A percentile compares a stretch with the other conserved stretches of the same genome.
Conservation (phyloP, 2,329 filamentous ascomycete species). For the Aspergillus quadrilineatus region DNA sequence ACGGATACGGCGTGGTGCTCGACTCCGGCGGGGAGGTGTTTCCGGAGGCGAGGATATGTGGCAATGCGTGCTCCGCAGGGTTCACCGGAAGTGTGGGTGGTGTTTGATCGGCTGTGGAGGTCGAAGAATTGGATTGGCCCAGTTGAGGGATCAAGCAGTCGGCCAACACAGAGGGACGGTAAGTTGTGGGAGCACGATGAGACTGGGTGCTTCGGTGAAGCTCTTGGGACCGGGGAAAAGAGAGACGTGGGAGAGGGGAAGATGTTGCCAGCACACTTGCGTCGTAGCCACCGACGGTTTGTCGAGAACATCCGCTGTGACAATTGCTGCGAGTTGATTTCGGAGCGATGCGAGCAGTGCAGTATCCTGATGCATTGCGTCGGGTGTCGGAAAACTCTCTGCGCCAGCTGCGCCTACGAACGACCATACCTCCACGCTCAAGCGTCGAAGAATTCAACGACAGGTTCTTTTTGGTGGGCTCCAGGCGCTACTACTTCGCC, state of each 20-base stretch:
- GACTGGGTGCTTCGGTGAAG: slow-evolving; percentile 55
- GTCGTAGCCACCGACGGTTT: slow-evolving; percentile 54
- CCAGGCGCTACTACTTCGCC: slow-evolving; percentile 56
- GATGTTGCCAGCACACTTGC: slow-evolving; percentile 53
- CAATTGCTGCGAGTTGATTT: slow-evolving; percentile 53
- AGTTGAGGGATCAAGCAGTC: slow-evolving; percentile 26
- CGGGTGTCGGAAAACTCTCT: slow-evolving; percentile 60
- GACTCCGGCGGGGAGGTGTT: slow-evolving; percentile 57
- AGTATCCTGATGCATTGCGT: slow-evolving; percentile 63
- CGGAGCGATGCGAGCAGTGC: slow-evolving; percentile 60
- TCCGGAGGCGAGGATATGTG: slow-evolving; percentile 57
- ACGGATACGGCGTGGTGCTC: slow-evolving; percentile 63
- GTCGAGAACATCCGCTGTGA: slow-evolving; percentile 55
- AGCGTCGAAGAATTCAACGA: slow-evolving; percentile 14
- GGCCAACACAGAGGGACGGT: slow-evolving; percentile 45
- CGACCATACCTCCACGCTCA: slow-evolving; percentile 46
- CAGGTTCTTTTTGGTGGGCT: slow-evolving; percentile 56
- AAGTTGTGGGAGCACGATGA: slow-evolving; percentile 58
- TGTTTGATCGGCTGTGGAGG: slow-evolving; percentile 60
- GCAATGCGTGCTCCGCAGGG: slow-evolving; percentile 55
- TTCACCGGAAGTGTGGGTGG: slow-evolving; percentile 61
- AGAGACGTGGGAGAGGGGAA: slow-evolving; percentile 52
- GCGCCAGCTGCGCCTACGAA: slow-evolving; percentile 60
- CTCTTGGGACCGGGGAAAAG: slow-evolving; percentile 52
- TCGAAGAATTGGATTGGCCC: slow-evolving; percentile 59